Percentiles rank a stretch among this genome's conserved stretches.
Conservation (phyloP, 2,329 filamentous ascomycete genomes). For the Pleurostoma richardsiae region DNA sequence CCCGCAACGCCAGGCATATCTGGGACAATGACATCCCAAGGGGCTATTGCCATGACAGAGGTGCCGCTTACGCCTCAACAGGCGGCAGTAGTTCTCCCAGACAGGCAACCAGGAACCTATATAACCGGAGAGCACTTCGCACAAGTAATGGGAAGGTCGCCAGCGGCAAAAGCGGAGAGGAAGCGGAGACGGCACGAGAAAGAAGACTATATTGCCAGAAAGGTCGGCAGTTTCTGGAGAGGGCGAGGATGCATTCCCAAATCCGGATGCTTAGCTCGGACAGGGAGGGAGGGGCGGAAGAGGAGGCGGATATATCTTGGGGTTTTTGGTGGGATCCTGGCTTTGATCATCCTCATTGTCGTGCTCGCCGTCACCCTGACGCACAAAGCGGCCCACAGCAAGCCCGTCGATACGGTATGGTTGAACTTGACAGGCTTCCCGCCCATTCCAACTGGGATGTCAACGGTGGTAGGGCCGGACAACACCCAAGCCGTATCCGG, state of each 20-base stretch:
- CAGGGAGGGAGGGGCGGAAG: slow-evolving; percentile 58
- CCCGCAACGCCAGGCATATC: slow-evolving; percentile 59
- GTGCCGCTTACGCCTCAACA: slow-evolving; percentile 46
- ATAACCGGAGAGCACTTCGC: slow-evolving; percentile 38
- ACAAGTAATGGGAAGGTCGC: slow-evolving; percentile 28
- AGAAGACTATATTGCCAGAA: slow-evolving; percentile 56
- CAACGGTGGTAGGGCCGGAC: slow-evolving; percentile 71
- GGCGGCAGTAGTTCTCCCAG: slow-evolving; percentile 29
- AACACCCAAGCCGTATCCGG: slow-evolving; percentile 57
- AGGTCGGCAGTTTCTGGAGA: slow-evolving; percentile 57
- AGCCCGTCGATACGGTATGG: slow-evolving; percentile 49
- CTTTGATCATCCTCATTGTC: slow-evolving; percentile 51
- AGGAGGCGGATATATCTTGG: slow-evolving; percentile 55
- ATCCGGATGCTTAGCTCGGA: slow-evolving; percentile 60
- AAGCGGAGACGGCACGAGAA: slow-evolving; percentile 56
- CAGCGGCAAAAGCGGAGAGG: slow-evolving; percentile 40
- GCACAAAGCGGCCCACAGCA: slow-evolving; percentile 24
- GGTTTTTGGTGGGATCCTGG: slow-evolving; percentile 43
- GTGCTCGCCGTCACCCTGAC: slow-evolving; percentile 55
- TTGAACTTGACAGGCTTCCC: slow-evolving; percentile 83
- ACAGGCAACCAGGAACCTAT: slow-evolving; percentile 38
- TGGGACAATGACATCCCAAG: slow-evolving; percentile 56
- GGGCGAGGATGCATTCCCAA: slow-evolving; percentile 59
- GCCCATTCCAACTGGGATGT: slow-evolving; percentile 77
- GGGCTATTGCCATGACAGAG: slow-evolving; percentile 55